Base-by-base conservation (phyloP, 306 rosid genomes). In the Dryas drummondii region DNA sequence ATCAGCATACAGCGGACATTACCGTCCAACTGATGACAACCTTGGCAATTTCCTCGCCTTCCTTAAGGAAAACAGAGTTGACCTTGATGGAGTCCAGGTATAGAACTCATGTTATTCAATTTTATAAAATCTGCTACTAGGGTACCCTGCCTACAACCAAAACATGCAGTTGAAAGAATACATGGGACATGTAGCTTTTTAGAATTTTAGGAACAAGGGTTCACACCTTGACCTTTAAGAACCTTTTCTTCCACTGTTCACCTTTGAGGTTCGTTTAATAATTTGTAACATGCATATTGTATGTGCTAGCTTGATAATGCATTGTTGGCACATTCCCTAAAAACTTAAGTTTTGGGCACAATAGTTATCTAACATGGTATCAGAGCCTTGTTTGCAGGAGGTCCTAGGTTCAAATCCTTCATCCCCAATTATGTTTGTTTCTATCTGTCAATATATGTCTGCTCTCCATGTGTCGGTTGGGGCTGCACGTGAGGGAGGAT, bases 1-100 rank as follows among this genome's bases (percentile, higher is more conserved):
- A 13, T 84, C 81, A 12, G 83, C 85, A 12, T 80, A 78, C 22
- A 81, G 83, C 9, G 85, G 88, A 37, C 88, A 84, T 62, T 84
- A 75, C 53, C 79, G 79, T 56, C 88, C 88, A 46, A 84, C 81
- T 2, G 78, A 75, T 41, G 77, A 74, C 54, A 84, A 81, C 45
- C 81, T 71, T 27, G 65, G 72, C 76, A 83, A 58, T 77, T 81
- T 84, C 58, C 51, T 78, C 53, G 53, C 81, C 44, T 84, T 84
- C 83, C 88, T 81, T 27, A 10, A 60, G 54, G 85, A 81, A 58
- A 78, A 71, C 41, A 73, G 78, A 55, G 81, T 78, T 59, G 45
- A 68, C 68, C 81, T 84, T 52, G 79, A 78, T 45, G 71, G 62
- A 71, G 81, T 84, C 42, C 79, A 75, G 81, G 88, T 84, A 57